phyloP scores from a whole-genome alignment of 106 monocot genomes.

The Dioscorea dumetorum region DNA sequence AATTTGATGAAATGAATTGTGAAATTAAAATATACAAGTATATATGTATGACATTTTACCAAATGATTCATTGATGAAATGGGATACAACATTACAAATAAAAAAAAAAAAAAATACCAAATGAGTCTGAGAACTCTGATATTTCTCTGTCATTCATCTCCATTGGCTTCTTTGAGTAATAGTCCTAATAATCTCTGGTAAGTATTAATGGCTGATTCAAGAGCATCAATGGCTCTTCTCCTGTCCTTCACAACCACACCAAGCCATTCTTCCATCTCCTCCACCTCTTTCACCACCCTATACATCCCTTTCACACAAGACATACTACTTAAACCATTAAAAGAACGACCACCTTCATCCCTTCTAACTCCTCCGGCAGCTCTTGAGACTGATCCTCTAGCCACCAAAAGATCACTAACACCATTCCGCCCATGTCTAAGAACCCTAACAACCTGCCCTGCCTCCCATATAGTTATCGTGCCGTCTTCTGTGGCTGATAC shows the following conservation, averaged over 20 bases:
- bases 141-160: not conserved
- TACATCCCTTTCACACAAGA: slow-evolving; percentile 5
- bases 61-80: not conserved
- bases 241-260: slow-evolving; percentile 8
- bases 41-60: not conserved
- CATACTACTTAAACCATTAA: not conserved
- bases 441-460: slow-evolving; percentile 6
- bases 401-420: slow-evolving; percentile 12
- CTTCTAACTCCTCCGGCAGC: not conserved
- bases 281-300: slow-evolving; percentile 6
- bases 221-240: slow-evolving; percentile 9
- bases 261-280: slow-evolving; percentile 14
- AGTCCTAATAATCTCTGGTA: slow-evolving; percentile 16
- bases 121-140: not conserved
- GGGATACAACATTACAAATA: not conserved
- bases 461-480: slow-evolving; percentile 16
- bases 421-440: not conserved
- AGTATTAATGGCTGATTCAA: slow-evolving; percentile 9
- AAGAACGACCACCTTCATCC: not conserved
- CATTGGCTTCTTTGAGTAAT: slow-evolving; percentile 17
- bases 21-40: too few relatives aligned
- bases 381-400: not conserved
- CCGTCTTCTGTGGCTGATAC: slow-evolving; percentile 23
- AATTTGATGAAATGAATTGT: not conserved
- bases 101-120: not conserved